Base-by-base conservation (phyloP, 1,284 basidiomycete species). In the Trametes polyzona region DNA sequence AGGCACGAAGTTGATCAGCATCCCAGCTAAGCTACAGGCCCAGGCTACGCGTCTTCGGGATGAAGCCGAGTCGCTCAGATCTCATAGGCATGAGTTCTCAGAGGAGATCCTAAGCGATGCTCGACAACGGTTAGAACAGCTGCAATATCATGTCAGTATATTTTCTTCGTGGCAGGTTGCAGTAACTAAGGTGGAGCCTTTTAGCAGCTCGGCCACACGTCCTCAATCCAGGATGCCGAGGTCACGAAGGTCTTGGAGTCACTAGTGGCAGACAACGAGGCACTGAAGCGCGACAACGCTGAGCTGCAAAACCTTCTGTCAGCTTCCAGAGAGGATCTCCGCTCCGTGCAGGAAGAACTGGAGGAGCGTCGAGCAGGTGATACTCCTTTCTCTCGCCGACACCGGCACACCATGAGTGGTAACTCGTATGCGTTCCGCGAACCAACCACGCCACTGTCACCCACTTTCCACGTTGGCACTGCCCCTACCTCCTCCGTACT, bases 181-280 rank as follows among this genome's bases (percentile, higher is more conserved):
- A 42, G 24, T 16, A 8, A 12, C 2, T 10, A 27, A 21, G 17
- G 16, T 36, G 7, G 47, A 35, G 32, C 10, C 37, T 24, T 29
- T 24, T 37, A 83, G 78, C 75, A 83, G 69, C 62, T 78, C 11
- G 76, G 79, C 12, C 72, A 74, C 42, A 72, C 78, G 9, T 67
- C 76, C 16, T 65, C 76, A 33, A 67, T 73, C 24, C 83, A 84
- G 36, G 78, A 85, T 55, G 71, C 78, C 16, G 88, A 90, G 67
- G 73, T 90, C 12, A 84, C 80, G 30, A 78, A 82, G 55, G 84
- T 93, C 6, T 76, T 96, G 8, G 91, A 94, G 69, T 86, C 88
- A 12, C 77, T 96, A 14, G 92, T 95, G 9, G 84, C 86, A 27
- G 89, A 93, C 67, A 95, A 95, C 66, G 90, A 95, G 63, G 79